These are phyloP conservation scores for Solanum lycopersicoides DNA, from an alignment of 257 asterid genomes.

Conservation along the genomic window DNA sequence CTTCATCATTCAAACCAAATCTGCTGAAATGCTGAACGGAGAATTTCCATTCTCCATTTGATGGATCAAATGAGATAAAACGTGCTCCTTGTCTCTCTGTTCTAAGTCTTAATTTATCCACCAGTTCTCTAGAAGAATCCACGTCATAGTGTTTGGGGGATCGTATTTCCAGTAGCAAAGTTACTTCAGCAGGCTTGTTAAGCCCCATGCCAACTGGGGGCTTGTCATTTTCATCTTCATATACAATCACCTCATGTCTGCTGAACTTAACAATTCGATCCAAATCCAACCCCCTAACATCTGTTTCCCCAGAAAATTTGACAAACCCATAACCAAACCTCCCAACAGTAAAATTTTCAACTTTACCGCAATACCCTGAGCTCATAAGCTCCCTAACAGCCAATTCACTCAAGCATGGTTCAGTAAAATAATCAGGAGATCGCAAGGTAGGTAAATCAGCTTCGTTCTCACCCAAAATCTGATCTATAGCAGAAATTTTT, in stretches of 20 bases:
- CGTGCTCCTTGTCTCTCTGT: conserved; percentile 81
- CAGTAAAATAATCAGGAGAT: conserved; percentile 57
- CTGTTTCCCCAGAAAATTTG: conserved; percentile 67
- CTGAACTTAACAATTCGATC: conserved; percentile 55
- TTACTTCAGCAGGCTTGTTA: conserved; percentile 89
- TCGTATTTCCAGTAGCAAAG: conserved; percentile 34
- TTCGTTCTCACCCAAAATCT: conserved; percentile 15
- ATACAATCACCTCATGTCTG: conserved; percentile 56
- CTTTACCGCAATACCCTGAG: conserved; percentile 79
- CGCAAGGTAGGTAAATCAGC: conserved; percentile 43
- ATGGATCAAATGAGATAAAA: conserved; percentile 58
- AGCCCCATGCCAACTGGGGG: conserved; percentile 72
- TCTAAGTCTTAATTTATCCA: conserved; percentile 40
- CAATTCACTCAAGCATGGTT: conserved; percentile 73
- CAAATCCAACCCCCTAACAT: conserved; percentile 72
- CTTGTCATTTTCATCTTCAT: conserved; percentile 67
- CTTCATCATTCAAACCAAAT: conserved; percentile 80
- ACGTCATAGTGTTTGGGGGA: conserved; percentile 1
- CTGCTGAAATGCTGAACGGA: conserved; percentile 88
- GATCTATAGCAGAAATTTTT: conserved; percentile 34
- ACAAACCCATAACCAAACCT: conserved; percentile 67
- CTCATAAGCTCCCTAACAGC: conserved; percentile 38
- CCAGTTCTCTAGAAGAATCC: conserved; percentile 15
- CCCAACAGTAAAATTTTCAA: conserved; percentile 67
- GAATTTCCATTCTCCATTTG: conserved; percentile 71